A percentile compares a stretch with the other conserved stretches of the same genome.
These are phyloP conservation scores for Inonotus obliquus DNA, from an alignment of 1,284 basidiomycete species.

Conservation along the genomic window DNA sequence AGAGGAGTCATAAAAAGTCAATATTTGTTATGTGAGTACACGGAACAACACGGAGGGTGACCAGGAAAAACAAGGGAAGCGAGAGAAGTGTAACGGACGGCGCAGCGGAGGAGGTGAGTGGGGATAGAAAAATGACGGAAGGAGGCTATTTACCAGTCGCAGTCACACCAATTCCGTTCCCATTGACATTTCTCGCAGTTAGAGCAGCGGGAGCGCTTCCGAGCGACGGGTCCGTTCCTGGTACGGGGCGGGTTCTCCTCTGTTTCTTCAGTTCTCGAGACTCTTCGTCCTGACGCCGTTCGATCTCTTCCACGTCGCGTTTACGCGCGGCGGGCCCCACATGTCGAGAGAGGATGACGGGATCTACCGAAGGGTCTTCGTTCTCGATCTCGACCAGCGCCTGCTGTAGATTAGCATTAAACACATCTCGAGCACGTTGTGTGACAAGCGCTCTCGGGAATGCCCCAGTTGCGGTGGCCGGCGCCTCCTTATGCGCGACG, in stretches of 20 bases:
- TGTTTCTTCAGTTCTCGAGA: slow-evolving; percentile 34
- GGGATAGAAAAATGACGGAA: slow-evolving; percentile 3
- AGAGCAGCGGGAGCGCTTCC: slow-evolving; percentile 13
- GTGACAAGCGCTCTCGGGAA: slow-evolving; percentile 44
- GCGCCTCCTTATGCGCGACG: slow-evolving; percentile 23
- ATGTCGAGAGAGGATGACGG: slow-evolving; percentile 42
- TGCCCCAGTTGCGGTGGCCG: slow-evolving; percentile 32
- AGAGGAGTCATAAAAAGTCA: slow-evolving; percentile 2
- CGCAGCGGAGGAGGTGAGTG: not conserved
- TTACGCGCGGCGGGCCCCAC: slow-evolving; percentile 41
- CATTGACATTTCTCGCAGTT: slow-evolving; percentile 13
- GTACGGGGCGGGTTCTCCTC: slow-evolving; percentile 22
- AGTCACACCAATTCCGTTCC: slow-evolving; percentile 36
- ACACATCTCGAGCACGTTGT: slow-evolving; percentile 31
- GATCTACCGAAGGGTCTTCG: slow-evolving; percentile 43
- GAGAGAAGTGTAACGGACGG: slow-evolving; percentile 1
- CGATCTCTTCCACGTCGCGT: slow-evolving; percentile 37
- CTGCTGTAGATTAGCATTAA: slow-evolving; percentile 42
- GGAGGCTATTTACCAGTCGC: slow-evolving; percentile 17
- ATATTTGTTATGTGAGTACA: slow-evolving; percentile 15
- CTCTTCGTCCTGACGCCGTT: slow-evolving; percentile 37
- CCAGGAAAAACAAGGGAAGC: not conserved
- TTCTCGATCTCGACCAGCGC: slow-evolving; percentile 43
- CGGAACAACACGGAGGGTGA: not conserved
- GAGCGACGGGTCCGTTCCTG: not conserved